Evolutionary conservation across 139 green algal genomes (phyloP).

Genomic region (Eudorina sp.): DNA sequence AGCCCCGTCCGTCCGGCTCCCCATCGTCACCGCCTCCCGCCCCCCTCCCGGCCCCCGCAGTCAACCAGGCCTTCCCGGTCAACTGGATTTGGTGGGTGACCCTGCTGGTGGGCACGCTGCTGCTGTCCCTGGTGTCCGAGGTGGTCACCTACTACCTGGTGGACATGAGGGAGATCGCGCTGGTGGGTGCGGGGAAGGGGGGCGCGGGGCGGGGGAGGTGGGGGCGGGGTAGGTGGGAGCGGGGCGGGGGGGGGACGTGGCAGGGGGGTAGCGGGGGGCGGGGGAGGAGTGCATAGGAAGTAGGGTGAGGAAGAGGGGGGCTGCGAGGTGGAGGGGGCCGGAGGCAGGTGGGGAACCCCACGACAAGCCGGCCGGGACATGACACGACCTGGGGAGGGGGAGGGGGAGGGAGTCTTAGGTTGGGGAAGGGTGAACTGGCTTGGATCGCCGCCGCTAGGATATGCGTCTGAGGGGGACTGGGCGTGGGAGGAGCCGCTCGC

Average conservation of each 20-base stretch:
- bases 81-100: slow-evolving; percentile 77
- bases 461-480: no score
- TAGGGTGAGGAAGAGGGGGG: no score
- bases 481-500: no score
- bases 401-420: no score
- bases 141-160: slow-evolving; percentile 61
- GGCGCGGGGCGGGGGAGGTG: neutral
- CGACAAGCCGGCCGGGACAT: no score
- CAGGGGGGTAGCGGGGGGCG: neutral
- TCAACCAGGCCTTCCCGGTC: slow-evolving; percentile 63
- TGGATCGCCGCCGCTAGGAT: no score
- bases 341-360: no score
- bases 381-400: no score
- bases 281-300: no score
- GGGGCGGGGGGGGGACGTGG: neutral
- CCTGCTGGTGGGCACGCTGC: slow-evolving; percentile 38
- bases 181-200: slow-evolving; percentile 8
- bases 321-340: no score
- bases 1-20: no score
- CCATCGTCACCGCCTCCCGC: neutral
- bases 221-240: neutral
- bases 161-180: slow-evolving; percentile 66
- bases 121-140: slow-evolving; percentile 53
- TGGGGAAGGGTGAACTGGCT: no score
- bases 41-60: slow-evolving; percentile 34